A percentile compares a stretch with the other conserved stretches of the same genome.
These are phyloP conservation scores for Hapsidospora chrysogenum DNA, from an alignment of 495 filamentous ascomycete genomes.

Conservation along the genomic window DNA sequence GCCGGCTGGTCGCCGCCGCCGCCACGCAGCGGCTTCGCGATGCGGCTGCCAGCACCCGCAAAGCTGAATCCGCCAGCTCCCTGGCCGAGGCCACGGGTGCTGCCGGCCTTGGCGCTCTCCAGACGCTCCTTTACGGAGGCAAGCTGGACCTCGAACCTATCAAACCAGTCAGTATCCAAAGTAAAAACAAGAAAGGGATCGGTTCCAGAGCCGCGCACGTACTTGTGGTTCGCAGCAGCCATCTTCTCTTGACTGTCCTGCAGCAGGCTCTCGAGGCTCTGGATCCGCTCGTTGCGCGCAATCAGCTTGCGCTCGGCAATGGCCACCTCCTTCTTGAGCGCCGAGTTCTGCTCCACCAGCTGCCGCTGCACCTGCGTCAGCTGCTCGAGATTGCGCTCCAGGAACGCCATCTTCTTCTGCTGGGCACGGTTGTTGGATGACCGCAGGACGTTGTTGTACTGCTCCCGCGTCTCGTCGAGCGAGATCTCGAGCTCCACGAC, in stretches of 20 bases:
- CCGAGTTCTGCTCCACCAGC: conserved; percentile 91
- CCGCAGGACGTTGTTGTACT: conserved; percentile 94
- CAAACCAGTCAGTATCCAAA: conserved; percentile 1
- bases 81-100: conserved; percentile 60
- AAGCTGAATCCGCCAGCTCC: conserved; percentile 57
- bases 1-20: conserved; percentile 44
- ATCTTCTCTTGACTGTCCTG: conserved; percentile 97
- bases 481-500: conserved; percentile 97
- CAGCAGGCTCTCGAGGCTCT: conserved; percentile 75
- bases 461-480: conserved; percentile 88
- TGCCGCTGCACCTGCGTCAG: conserved; percentile 93
- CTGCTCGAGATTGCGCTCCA: conserved; percentile 96
- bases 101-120: conserved; percentile 83
- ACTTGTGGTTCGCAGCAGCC: conserved; percentile 90
- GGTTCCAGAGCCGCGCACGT: conserved; percentile 17
- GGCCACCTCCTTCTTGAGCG: conserved; percentile 95
- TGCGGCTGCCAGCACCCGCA: conserved; percentile 56
- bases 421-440: conserved; percentile 93
- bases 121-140: conserved; percentile 94
- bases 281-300: conserved; percentile 89
- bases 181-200: conserved; percentile 1
- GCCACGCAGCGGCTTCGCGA: conserved; percentile 92
- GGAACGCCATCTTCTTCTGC: conserved; percentile 99
- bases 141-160: conserved; percentile 90
- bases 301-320: conserved; percentile 96